These are phyloP conservation scores for Bodo saltans DNA, from an alignment of 78 protist genomes.

Conservation along the genomic window DNA sequence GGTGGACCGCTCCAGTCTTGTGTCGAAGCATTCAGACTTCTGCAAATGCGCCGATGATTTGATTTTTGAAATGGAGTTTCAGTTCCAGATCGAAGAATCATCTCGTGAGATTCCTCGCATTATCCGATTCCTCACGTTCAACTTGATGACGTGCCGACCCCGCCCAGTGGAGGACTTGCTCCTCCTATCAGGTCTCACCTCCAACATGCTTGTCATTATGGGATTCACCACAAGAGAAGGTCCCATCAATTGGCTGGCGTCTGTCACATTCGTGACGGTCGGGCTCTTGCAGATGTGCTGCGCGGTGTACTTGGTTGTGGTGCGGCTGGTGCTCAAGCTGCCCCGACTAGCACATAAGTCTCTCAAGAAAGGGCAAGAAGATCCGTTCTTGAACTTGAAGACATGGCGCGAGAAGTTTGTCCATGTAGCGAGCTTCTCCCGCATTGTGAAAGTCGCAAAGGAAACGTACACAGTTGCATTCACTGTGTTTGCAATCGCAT, in stretches of 20 bases:
- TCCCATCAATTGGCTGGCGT: not conserved
- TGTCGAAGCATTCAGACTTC: not conserved
- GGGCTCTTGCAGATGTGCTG: not conserved
- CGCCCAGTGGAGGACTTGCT: not conserved
- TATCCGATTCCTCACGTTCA: too few species aligned
- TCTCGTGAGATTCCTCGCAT: not conserved
- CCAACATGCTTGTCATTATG: not conserved
- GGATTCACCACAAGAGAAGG: not conserved
- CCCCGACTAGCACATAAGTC: not conserved
- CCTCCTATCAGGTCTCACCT: not conserved
- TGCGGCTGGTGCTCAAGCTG: not conserved
- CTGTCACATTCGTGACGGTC: not conserved
- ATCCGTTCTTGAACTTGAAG: not conserved
- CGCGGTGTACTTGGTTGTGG: not conserved
- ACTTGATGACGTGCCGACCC: not conserved
- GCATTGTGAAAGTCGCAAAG: not conserved
- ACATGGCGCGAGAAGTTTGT: not conserved
- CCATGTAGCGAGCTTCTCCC: not conserved
- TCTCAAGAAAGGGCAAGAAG: not conserved
- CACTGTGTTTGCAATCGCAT: not conserved
- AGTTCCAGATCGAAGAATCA: not conserved
- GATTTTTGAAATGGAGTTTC: constrained; percentile 16
- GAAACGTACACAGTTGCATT: not conserved
- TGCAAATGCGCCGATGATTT: constrained; percentile 8
- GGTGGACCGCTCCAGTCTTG: not conserved